phyloP scores from a whole-genome alignment of 225 moss, liverwort and hornwort genomes.

The Physcomitrellopsis africana region DNA sequence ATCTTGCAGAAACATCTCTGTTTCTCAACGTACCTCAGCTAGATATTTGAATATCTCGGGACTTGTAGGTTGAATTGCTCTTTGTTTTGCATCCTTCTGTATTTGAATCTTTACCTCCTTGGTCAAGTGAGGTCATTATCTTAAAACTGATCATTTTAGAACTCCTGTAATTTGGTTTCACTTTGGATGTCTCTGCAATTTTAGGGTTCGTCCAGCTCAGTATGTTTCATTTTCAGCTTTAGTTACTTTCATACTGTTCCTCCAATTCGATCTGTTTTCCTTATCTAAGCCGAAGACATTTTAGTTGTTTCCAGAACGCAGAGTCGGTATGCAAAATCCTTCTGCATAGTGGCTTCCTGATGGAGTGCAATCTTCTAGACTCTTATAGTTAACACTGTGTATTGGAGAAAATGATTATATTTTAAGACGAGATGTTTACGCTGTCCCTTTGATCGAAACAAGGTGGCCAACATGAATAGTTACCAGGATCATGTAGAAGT shows the following conservation, averaged over 20 bases:
- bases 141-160: not conserved
- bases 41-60: not conserved
- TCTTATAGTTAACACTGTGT: not conserved
- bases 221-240: not conserved
- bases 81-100: not conserved
- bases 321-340: conserved; percentile 17
- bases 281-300: not conserved
- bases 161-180: not conserved
- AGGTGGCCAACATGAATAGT: too few species aligned
- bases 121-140: not conserved
- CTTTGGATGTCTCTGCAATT: not conserved
- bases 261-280: not conserved
- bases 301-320: not conserved
- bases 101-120: not conserved
- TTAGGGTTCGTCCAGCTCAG: not conserved
- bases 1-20: conserved; percentile 2
- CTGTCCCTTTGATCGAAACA: too few species aligned
- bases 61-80: conserved; percentile 19
- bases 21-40: conserved; percentile 9
- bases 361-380: conserved; percentile 4
- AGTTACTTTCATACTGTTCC: not conserved
- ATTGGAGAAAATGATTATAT: too few species aligned
- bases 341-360: not conserved
- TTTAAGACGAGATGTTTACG: too few species aligned
- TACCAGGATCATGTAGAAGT: too few species aligned